These are phyloP conservation scores for Chlamydomonas sp. DNA, from an alignment of 139 green algal genomes.

Conservation along the genomic window DNA sequence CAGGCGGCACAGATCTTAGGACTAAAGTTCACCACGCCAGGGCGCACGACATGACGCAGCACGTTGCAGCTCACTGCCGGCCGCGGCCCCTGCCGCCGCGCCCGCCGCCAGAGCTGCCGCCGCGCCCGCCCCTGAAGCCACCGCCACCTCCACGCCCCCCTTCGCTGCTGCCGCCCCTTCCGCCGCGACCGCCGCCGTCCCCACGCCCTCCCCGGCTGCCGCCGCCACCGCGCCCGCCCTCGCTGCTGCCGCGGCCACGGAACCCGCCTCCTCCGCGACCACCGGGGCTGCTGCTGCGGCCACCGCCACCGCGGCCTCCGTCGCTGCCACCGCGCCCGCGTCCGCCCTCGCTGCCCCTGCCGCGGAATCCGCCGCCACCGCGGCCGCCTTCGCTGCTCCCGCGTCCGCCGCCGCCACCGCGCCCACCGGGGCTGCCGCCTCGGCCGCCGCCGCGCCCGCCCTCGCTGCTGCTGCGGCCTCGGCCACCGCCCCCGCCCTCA, in stretches of 20 bases:
- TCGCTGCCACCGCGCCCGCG: not conserved
- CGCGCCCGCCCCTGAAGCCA: not conserved
- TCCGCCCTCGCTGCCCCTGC: not conserved
- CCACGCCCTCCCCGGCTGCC: not conserved
- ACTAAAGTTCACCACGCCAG: no score
- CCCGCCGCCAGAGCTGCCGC: not conserved
- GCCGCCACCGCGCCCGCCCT: not conserved
- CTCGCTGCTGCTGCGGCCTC: not conserved
- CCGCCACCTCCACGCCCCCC: not conserved
- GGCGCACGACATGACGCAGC: no score
- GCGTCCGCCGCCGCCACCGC: no score
- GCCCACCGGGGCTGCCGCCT: no score
- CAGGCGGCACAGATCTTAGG: no score
- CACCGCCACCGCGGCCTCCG: not conserved
- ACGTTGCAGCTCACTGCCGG: no score
- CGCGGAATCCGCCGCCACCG: not conserved
- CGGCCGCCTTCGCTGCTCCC: not conserved
- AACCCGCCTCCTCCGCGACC: constrained; percentile 5
- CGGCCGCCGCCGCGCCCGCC: not conserved
- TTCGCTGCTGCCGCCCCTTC: constrained; percentile 5
- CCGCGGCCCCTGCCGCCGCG: not conserved
- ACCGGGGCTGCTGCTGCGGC: not conserved
- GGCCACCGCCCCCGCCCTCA: not conserved
- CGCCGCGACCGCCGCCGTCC: not conserved
- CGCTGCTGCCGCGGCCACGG: not conserved